Percentiles rank a stretch among this genome's conserved stretches.
phyloP scores from a whole-genome alignment of 345 rosid genomes.

The Conringia planisiliqua region DNA sequence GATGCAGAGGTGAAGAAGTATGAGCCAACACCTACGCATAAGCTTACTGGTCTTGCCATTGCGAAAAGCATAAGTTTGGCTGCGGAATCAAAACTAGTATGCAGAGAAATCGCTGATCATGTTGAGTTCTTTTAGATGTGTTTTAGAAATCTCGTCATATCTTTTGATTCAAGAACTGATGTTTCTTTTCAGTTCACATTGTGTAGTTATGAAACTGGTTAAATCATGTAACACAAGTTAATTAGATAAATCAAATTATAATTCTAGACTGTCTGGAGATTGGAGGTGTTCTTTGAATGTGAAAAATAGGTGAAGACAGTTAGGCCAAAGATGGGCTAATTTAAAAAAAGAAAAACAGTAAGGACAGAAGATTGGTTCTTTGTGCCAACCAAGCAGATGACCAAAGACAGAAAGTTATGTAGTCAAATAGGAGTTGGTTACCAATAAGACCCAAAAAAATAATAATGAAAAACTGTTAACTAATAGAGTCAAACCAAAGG shows the following conservation, averaged over 20 bases:
- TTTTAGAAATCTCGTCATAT: slow-evolving; percentile 20
- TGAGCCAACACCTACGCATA: slow-evolving; percentile 67
- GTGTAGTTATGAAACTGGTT: slow-evolving; percentile 4
- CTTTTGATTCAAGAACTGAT: neutral
- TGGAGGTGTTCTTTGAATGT: neutral
- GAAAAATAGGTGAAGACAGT: slow-evolving; percentile 14
- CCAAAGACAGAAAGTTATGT: slow-evolving; percentile 9
- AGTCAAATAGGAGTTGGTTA: slow-evolving; percentile 10
- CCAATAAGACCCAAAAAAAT: slow-evolving; percentile 1
- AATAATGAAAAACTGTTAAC: neutral
- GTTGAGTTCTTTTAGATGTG: slow-evolving; percentile 64
- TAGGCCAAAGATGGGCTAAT: neutral
- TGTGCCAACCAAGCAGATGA: slow-evolving; percentile 8
- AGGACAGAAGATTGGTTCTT: neutral
- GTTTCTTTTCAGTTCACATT: neutral
- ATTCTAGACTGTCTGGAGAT: neutral
- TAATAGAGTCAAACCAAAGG: neutral
- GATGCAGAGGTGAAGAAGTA: slow-evolving; percentile 46
- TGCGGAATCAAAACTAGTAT: slow-evolving; percentile 50
- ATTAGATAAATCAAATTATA: neutral
- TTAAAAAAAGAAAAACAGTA: neutral
- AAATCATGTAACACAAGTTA: neutral
- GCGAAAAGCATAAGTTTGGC: slow-evolving; percentile 69
- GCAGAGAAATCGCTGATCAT: slow-evolving; percentile 85
- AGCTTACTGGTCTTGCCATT: slow-evolving; percentile 58